Evolutionary conservation across 106 monocot genomes (phyloP).

Genomic region (Triglochin maritima): DNA sequence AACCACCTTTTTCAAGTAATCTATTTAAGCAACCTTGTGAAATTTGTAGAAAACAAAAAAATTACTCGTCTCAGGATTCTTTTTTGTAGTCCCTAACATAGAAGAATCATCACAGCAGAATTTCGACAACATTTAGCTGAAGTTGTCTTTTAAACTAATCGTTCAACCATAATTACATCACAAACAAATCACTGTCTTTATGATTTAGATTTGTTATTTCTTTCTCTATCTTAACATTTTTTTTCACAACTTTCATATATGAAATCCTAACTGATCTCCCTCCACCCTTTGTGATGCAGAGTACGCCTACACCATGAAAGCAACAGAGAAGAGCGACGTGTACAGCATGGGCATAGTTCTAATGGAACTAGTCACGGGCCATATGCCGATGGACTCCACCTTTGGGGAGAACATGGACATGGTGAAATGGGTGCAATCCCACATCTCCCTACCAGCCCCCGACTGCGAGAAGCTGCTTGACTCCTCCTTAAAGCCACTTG

Average conservation of each 20-base stretch:
- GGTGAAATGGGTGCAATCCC: slow-evolving; percentile 56
- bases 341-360: slow-evolving; percentile 92
- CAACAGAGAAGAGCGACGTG: slow-evolving; percentile 79
- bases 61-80: too few species aligned
- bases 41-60: too few species aligned
- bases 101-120: too few species aligned
- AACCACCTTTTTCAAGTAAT: too few species aligned
- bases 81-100: too few species aligned
- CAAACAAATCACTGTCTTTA: too few species aligned
- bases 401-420: slow-evolving; percentile 64
- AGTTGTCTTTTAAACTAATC: too few species aligned
- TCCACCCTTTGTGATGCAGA: slow-evolving; percentile 21
- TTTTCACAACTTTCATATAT: neutral
- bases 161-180: too few species aligned
- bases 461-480: slow-evolving; percentile 49
- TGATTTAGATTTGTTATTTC: too few species aligned
- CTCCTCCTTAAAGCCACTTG: slow-evolving; percentile 35
- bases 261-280: neutral
- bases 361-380: slow-evolving; percentile 87
- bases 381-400: slow-evolving; percentile 44
- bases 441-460: slow-evolving; percentile 12
- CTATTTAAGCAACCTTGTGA: too few species aligned
- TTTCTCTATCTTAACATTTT: neutral
- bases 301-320: slow-evolving; percentile 57
- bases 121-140: too few species aligned